Base-by-base conservation (phyloP, 2,329 filamentous ascomycete species). In the Phaeomoniella chlamydospora region DNA sequence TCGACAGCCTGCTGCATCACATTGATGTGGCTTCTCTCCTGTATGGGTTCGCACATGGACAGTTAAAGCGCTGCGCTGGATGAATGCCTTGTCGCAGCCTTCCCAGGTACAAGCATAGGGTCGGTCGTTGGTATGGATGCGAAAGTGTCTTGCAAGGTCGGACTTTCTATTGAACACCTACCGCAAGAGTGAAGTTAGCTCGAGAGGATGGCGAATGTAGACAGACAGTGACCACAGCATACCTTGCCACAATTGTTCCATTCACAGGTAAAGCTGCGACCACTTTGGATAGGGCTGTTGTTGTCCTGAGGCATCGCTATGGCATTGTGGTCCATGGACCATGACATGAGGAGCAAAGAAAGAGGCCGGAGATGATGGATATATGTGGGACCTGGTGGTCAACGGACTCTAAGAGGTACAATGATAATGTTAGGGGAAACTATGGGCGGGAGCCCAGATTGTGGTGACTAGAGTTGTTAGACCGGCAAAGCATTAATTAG, bases 131-230 rank as follows among this genome's bases (percentile, higher is more conserved):
- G 61, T 64, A 38, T 64, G 61, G 47, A 64, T 64, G 38, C 61
- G 57, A 45, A 58, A 60, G 44, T 64, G 61, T 41, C 61, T 53
- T 45, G 58, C 58, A 29, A 64, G 54, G 47, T 64, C 61, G 15
- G 61, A 64, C 40, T 64, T 64, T 49, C 61, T 58, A 53, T 64
- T 64, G 52, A 64, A 64, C 4, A 59, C 61, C 61, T 64, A 43
- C 33, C 19, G 15, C 12, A 16, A 30, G 35, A 15, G 19, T 35
- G 37, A 15, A 16, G 6, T 31, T 32, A 40, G 31, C 5, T 30
- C 13, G 11, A 3, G 14, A 15, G 33, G 15, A 26, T 6, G n/a
- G 22, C 22, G 26, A 16, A 13, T 39, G 9, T 14, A 5, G 10
- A 12, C 3, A 9, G 6, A 35, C 11, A n/a, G 16, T 5, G n/a